Conservation (phyloP, 2,329 filamentous ascomycete genomes). For the Colletotrichum eleusines region DNA sequence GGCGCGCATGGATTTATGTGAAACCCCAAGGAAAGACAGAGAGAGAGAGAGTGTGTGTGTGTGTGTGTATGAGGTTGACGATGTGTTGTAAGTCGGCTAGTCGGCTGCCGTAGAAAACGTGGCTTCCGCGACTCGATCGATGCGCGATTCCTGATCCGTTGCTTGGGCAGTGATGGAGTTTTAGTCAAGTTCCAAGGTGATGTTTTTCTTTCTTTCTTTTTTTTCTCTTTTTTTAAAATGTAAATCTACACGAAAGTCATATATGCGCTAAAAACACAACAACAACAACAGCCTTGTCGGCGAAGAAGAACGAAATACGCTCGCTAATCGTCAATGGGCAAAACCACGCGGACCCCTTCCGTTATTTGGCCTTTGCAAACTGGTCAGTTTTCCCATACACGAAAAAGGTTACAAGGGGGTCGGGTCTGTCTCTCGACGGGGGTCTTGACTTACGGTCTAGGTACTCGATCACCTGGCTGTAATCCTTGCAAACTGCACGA, state of each 20-base stretch:
- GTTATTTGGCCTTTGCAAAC: conserved; percentile 43
- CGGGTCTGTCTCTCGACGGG: too few relatives aligned
- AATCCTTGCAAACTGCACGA: conserved; percentile 53
- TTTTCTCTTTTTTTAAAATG: too few relatives aligned
- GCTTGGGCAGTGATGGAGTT: too few relatives aligned
- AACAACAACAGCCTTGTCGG: not conserved
- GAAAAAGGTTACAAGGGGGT: not conserved
- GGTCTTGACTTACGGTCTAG: conserved; percentile 48
- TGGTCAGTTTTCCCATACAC: not conserved
- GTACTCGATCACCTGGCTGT: conserved; percentile 52
- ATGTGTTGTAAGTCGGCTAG: too few relatives aligned
- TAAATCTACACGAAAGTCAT: not conserved
- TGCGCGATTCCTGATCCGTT: too few relatives aligned
- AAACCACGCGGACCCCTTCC: conserved; percentile 44
- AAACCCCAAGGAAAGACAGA: too few relatives aligned
- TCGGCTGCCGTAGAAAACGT: too few relatives aligned
- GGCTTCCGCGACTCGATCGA: too few relatives aligned
- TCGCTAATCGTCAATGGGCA: conserved; percentile 45
- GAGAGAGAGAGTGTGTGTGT: too few relatives aligned
- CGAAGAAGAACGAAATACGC: not conserved
- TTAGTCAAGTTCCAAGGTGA: not conserved
- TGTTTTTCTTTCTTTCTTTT: too few relatives aligned
- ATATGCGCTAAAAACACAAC: not conserved
- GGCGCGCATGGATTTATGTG: too few relatives aligned
- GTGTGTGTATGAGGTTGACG: too few relatives aligned